Evolutionary conservation across 768 basidiomycete genomes (phyloP), one percentile per base, ranked within the genome.

Genomic region (Fomitopsis pulvina): DNA sequence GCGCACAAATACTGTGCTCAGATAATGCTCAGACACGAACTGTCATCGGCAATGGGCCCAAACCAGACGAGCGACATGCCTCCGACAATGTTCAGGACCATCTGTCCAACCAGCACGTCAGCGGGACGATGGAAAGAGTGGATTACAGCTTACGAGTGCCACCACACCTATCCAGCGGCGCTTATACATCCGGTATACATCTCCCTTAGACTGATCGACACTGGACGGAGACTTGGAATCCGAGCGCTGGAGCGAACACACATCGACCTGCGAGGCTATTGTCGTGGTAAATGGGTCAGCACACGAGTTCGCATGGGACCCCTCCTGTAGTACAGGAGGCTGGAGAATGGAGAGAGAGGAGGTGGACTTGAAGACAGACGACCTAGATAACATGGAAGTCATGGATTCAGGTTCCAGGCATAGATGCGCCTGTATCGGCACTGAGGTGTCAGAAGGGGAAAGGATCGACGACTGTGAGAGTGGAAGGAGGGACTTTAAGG

Each of bases 41-140:
- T 71, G 57, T 81, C 63, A 37, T 80, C 81, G 0, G 89, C 71
- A 47, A 93, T 91, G 2, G 90, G 86, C 3, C 89, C 88, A 58
- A 92, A 92, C 88, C 88, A 92, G 3, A 85, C 76, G 78, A 80
- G 81, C 6, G 75, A 67, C 82, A 87, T 79, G 5, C 78, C 87
- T 2, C 75, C 69, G 10, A 81, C 73, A 34, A 83, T 62, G 47
- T 81, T 85, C 27, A 91, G 66, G 26, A 84, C 26, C 9, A 84
- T 70, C 87, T 87, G 38, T 1, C n/a, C 3, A 7, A 14, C 11
- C 14, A 6, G 45, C 20, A 39, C 14, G 18, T 20, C 21, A 9
- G 21, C n/a, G 6, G 10, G n/a, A 11, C 25, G 3, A 18, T 8
- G 2, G n/a, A 34, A 29, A 4, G 29, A 28, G 34, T 25, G 45